These are phyloP conservation scores for Beauveria sp. DNA, from an alignment of 2,329 filamentous ascomycete species.

Conservation along the genomic window DNA sequence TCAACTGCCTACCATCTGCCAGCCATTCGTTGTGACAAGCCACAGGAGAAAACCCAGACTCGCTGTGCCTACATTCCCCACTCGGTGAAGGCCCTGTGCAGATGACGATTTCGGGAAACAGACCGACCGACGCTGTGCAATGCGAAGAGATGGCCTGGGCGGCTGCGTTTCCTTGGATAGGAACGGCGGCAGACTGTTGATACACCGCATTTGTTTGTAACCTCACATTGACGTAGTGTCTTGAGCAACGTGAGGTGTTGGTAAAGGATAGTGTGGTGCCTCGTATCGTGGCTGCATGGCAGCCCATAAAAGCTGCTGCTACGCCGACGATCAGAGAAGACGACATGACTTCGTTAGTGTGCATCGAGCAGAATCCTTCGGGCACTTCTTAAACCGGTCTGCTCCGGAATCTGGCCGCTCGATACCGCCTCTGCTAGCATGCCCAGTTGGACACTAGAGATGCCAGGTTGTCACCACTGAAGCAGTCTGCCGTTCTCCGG, in stretches of 20 bases:
- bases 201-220: background rate
- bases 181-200: background rate
- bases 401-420: background rate
- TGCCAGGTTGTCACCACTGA: background rate
- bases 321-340: background rate
- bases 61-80: background rate
- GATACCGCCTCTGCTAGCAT: background rate
- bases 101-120: background rate
- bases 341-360: background rate
- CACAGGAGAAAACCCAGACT: background rate
- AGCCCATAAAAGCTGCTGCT: background rate
- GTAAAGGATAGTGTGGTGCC: background rate
- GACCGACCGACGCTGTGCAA: background rate
- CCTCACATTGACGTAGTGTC: background rate
- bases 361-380: background rate
- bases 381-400: background rate
- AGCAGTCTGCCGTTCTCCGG: background rate
- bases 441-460: background rate
- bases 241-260: background rate
- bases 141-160: background rate
- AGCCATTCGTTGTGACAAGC: background rate
- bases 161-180: background rate
- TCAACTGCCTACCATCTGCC: background rate
- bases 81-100: slow-evolving; percentile 9
- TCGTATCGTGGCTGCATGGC: slow-evolving; percentile 3